Base-by-base conservation (phyloP, 140 eudicot genomes). In the Cichorium intybus region DNA sequence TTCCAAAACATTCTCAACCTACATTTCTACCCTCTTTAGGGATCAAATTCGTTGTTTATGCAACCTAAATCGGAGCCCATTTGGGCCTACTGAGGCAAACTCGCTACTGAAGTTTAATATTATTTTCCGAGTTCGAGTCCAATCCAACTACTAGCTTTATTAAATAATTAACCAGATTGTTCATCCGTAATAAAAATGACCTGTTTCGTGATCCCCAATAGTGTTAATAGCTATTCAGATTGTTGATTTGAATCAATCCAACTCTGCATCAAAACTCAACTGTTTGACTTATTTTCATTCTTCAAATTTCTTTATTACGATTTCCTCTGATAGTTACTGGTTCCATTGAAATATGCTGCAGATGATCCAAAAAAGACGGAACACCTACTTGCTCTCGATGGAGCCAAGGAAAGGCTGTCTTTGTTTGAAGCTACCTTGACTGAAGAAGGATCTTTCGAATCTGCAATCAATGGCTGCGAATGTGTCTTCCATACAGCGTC, bases 401-500 rank as follows among this genome's bases (percentile, higher is more conserved):
- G 86, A 64, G 86, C 86, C 6, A 53, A 52, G 22, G 77, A 81
- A 57, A 62, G 83, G 14, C 72, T 81, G n/a, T 62, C 52, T 9
- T 43, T 82, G 45, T 74, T 82, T 56, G 62, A 78, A 74, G 84
- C 87, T 2, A 52, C 65, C 39, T 62, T 81, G n/a, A n/a, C 50
- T 23, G 76, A 58, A 56, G 83, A 81, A 65, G 80, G 78, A 7
- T 76, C 86, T 7, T 76, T 81, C 23, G 77, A 72, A n/a, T 47
- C 79, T n/a, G 76, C 79, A 6, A 33, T 80, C 56, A 58, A 60
- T 7, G 85, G 85, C 14, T 76, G 79, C 23, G 66, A 66, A 4
- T 76, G 82, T 21, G 77, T 80, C 39, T 76, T 80, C 5, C 31
- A 27, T 27, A 27, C 31, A 27, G 31, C 31, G 31, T 27, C 31